Conservation (phyloP, 1,284 basidiomycete species). For the Coniferiporia sulphurascens region DNA sequence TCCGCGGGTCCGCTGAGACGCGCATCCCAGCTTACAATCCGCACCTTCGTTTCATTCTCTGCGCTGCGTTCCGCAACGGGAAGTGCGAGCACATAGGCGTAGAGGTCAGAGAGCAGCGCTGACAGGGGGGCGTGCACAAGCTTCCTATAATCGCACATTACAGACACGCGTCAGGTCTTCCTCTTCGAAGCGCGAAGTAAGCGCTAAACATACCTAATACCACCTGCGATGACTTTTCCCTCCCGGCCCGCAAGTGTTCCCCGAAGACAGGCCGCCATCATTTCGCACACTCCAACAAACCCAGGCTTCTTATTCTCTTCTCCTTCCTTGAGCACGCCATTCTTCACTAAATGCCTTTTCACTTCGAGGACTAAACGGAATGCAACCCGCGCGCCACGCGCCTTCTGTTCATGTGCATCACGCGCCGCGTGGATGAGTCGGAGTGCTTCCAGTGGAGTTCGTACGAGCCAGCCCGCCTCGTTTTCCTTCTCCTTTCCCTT, state of each 20-base stretch:
- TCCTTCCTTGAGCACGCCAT: constrained; percentile 25
- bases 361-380: constrained; percentile 42
- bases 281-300: constrained; percentile 25
- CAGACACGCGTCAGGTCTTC: too few species aligned
- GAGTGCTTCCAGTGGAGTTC: constrained; percentile 29
- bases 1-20: constrained; percentile 20
- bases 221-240: constrained; percentile 38
- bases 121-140: constrained; percentile 36
- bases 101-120: constrained; percentile 36
- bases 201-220: constrained; percentile 39
- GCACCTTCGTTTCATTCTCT: constrained; percentile 35
- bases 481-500: neutral
- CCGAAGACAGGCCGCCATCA: constrained; percentile 36
- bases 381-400: constrained; percentile 39
- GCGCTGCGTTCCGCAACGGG: constrained; percentile 27
- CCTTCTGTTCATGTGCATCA: constrained; percentile 29
- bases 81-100: constrained; percentile 33
- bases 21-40: constrained; percentile 29
- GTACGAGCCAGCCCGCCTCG: constrained; percentile 11
- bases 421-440: constrained; percentile 36
- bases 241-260: constrained; percentile 37
- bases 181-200: too few species aligned
- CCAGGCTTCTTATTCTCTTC: constrained; percentile 19
- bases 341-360: constrained; percentile 36
- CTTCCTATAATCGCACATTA: constrained; percentile 34